phyloP scores from a whole-genome alignment of 2,329 filamentous ascomycete species.

The Magnaporthiopsis rhizophila region DNA sequence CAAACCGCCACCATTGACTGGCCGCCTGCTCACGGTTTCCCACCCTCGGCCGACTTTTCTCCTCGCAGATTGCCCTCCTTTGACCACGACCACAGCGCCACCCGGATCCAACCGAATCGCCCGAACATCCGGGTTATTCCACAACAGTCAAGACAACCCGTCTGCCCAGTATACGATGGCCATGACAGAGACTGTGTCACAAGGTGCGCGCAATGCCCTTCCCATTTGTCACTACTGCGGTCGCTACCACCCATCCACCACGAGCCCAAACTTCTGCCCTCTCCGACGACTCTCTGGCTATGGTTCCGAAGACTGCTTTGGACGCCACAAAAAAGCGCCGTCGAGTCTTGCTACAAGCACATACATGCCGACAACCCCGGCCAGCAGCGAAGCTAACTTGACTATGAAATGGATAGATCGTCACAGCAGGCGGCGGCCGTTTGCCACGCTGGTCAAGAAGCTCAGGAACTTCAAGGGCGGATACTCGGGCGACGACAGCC shows the following conservation, averaged over 20 bases:
- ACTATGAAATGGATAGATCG: neutral
- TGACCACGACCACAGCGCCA: neutral
- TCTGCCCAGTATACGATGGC: conserved; percentile 13
- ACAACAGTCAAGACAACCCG: neutral
- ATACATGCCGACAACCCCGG: neutral
- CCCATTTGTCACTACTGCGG: neutral
- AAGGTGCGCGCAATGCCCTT: conserved; percentile 5
- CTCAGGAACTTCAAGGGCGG: conserved; percentile 63
- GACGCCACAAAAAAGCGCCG: neutral
- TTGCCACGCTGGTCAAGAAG: conserved; percentile 90
- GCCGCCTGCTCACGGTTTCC: neutral
- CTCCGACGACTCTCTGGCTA: too few relatives aligned
- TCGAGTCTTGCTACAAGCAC: neutral
- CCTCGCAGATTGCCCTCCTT: neutral
- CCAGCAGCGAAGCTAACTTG: neutral
- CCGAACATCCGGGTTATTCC: neutral
- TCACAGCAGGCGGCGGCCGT: conserved; percentile 68
- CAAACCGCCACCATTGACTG: neutral
- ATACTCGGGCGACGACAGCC: conserved; percentile 50
- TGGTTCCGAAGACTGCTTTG: neutral
- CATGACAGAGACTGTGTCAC: conserved; percentile 25
- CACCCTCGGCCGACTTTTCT: neutral
- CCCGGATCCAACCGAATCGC: neutral
- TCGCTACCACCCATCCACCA: neutral
- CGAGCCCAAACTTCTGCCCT: neutral